Percentiles rank a stretch among this genome's conserved stretches.
Evolutionary conservation across 345 rosid species (phyloP).

Genomic region (Luvunga scandens): DNA sequence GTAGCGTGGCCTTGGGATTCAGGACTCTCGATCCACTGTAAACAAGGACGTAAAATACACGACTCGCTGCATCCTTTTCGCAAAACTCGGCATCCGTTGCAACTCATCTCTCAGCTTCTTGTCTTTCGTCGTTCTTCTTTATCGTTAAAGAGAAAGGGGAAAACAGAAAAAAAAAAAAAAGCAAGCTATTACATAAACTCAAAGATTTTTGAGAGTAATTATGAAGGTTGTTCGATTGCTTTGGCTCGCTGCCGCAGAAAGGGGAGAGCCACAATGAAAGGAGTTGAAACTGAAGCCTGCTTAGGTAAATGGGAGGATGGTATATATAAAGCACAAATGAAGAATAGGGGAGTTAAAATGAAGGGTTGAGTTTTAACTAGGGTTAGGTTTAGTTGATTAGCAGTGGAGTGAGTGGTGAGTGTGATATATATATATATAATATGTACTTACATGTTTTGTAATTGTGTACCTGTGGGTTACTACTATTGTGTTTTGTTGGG

Average conservation of each 20-base stretch:
- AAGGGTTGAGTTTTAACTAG: constrained; percentile 11
- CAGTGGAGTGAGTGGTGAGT: too few species aligned
- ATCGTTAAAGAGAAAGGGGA: not conserved
- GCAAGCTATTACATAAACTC: constrained; percentile 13
- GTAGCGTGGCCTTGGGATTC: constrained; percentile 98
- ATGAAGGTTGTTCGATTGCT: not conserved
- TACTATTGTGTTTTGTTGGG: not conserved
- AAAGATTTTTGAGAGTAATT: too few species aligned
- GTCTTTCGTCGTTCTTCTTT: not conserved
- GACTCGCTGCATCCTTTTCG: constrained; percentile 97
- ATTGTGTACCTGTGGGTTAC: not conserved
- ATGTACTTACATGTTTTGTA: too few species aligned
- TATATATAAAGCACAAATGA: constrained; percentile 23
- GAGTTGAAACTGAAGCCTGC: not conserved
- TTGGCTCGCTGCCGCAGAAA: not conserved
- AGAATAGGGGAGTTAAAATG: not conserved
- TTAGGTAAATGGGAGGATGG: not conserved
- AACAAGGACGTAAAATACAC: constrained; percentile 82
- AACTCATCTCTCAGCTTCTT: constrained; percentile 51
- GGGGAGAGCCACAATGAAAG: not conserved
- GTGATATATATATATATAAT: too few species aligned
- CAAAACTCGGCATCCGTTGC: constrained; percentile 95
- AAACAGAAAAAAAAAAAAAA: too few species aligned
- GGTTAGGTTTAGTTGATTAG: constrained; percentile 32
- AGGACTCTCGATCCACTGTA: constrained; percentile 85